Evolutionary conservation across 2,329 filamentous ascomycete species (phyloP), one percentile per base, ranked within the genome.

Genomic region (Macrophomina phaseolina): DNA sequence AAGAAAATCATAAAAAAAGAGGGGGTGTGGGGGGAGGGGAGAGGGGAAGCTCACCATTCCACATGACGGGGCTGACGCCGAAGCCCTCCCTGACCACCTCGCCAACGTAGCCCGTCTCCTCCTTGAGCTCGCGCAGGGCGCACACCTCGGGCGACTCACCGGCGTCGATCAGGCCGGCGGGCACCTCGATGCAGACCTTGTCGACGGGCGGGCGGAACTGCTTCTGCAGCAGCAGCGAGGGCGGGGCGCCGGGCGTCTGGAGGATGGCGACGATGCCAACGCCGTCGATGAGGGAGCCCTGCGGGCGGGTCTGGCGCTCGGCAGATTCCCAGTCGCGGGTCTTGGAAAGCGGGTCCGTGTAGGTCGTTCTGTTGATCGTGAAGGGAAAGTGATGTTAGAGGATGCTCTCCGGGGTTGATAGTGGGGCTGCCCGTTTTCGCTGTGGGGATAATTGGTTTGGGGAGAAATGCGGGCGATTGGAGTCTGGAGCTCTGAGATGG

Each of bases 241-340:
- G 78, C 70, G 34, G 74, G 55, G 8, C 75, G 73, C 23, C 74
- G 72, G 76, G 73, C 51, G 77, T 71, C 65, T 76, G 72, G 1
- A 93, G 80, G 69, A 93, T 86, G 49, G 90, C 90, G 16, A 91
- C 83, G 67, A 93, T 91, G 68, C 90, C 90, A 14, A 93, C 90
- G 63, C 89, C 90, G 72, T 93, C 91, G 64, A 92, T 88, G 40
- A 87, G 85, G 67, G 83, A 83, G 69, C 78, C 82, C 65, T 82
- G 80, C 12, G 90, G 89, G 3, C 90, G 86, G 0, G 90, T 92
- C 36, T 84, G 84, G n/a, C 91, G 86, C 77, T 91, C 88, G 16
- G 89, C 89, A 0, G 88, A 90, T 74, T 93, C 90, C 90, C 90
- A 93, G 36, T 85, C 87, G 63, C 90, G 84, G 0, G 80, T 76